Percentiles rank a stretch among this genome's conserved stretches.
Conservation (phyloP, 345 rosid genomes). For the Eucalyptus marginata region DNA sequence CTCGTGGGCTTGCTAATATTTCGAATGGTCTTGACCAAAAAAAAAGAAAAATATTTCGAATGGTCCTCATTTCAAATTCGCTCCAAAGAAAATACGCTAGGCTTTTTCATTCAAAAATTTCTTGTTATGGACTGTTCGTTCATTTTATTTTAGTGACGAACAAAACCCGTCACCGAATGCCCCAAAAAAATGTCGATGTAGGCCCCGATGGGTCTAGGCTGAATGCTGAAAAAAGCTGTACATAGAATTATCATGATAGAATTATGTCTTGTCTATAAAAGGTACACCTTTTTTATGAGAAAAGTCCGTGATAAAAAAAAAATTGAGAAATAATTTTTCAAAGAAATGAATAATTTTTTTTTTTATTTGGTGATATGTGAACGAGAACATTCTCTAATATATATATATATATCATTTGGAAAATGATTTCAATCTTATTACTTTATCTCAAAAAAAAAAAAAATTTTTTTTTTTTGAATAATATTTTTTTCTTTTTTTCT, state of each 20-base stretch:
- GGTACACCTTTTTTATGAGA: not conserved
- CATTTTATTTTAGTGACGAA: not conserved
- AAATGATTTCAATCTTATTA: no score
- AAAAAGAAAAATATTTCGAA: no score
- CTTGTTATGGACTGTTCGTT: accelerated
- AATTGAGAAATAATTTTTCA: no score
- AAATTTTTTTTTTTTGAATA: no score
- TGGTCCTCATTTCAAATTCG: not conserved
- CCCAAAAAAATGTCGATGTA: not conserved
- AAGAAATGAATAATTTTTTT: no score
- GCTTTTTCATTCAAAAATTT: not conserved
- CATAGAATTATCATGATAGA: not conserved
- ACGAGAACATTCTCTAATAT: no score
- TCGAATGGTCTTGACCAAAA: not conserved
- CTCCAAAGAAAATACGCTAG: not conserved
- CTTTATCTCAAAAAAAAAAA: no score
- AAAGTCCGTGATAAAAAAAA: no score
- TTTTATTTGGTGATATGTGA: not conserved
- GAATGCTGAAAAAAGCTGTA: not conserved
- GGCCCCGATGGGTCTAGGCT: not conserved
- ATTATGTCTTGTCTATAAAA: not conserved
- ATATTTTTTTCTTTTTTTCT: no score
- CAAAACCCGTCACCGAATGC: not conserved
- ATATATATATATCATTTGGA: not conserved
- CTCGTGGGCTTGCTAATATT: not conserved